Evolutionary conservation across 169 alveolate species (phyloP), one percentile per base, ranked within the genome.

Genomic region (Cryptosporidium canis): DNA sequence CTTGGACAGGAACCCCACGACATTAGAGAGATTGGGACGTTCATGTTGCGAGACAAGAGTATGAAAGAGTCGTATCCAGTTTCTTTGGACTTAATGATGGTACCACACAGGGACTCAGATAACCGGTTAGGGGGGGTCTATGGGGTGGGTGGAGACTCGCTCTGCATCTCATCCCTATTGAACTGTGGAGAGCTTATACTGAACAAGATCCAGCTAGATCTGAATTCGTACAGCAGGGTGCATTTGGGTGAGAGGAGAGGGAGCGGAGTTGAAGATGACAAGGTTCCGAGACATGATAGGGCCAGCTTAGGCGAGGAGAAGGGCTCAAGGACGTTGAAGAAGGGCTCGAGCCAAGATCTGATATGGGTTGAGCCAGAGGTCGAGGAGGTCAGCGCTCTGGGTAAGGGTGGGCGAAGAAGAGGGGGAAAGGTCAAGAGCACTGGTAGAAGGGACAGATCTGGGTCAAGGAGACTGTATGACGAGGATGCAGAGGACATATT

Each of bases 341-440:
- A 31, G 35, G 35, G 0, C 5, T 18, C 8, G 8, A n/a, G 31
- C 2, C 1, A 29, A 18, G 53, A 31, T 31, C 31, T 48, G 37
- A 31, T 70, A 16, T 48, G 64, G 67, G 84, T 51, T 18, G 84
- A 70, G 47, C 35, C 39, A 70, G 67, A 37, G 14, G 67, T 31
- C 31, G 82, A 31, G 7, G 55, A 66, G n/a, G 31, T n/a, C n/a
- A n/a, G n/a, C n/a, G n/a, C 4, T 21, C 18, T 31, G 7, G 21
- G 37, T 33, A 31, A 45, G 0, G 45, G 58, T 14, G 18, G 58
- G 1, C 4, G 67, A 70, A 31, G 35, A 47, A 24, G 67, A 24
- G 9, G 53, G 33, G 27, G 27, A 21, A 43, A 24, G 27, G 51
- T 11, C 35, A 41, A 65, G 0, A 41, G 21, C 27, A 33, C 21